phyloP scores from a whole-genome alignment of 2,329 filamentous ascomycete genomes.

The Pseudogymnoascus sp. region DNA sequence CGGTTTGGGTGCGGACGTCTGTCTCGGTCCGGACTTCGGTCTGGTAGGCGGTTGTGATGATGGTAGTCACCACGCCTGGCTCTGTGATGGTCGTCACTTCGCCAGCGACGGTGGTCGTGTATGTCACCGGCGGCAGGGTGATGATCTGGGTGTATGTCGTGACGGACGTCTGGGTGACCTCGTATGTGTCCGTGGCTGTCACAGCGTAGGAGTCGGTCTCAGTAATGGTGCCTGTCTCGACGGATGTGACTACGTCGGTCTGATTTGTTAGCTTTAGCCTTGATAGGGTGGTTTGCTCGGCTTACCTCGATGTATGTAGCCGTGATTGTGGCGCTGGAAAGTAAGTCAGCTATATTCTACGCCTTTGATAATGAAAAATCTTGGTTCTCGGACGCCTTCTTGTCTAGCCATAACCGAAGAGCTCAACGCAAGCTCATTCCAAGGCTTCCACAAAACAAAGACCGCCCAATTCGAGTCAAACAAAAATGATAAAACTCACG shows the following conservation, averaged over 20 bases:
- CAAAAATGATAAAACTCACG: not conserved
- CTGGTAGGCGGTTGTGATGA: conserved; percentile 6
- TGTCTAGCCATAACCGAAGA: not conserved
- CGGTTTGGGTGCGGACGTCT: not conserved
- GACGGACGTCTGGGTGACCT: not conserved
- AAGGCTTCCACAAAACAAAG: not conserved
- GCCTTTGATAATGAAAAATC: not conserved
- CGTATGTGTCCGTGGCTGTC: not conserved
- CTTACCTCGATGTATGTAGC: not conserved
- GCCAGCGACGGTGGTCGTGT: not conserved
- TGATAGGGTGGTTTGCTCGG: not conserved
- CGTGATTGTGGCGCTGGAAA: not conserved
- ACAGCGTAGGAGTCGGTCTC: not conserved
- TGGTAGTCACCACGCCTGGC: conserved; percentile 3
- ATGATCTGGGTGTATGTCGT: not conserved
- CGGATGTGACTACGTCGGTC: not conserved
- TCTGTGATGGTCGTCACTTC: not conserved
- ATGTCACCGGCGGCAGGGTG: not conserved
- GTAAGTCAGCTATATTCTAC: not conserved
- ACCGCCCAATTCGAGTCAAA: not conserved
- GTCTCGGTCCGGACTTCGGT: conserved; percentile 11
- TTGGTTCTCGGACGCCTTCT: not conserved
- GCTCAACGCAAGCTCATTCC: not conserved
- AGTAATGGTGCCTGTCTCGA: not conserved
- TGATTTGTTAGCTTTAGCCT: not conserved